Evolutionary conservation across 345 rosid genomes (phyloP).

Genomic region (Citrus trifoliata): DNA sequence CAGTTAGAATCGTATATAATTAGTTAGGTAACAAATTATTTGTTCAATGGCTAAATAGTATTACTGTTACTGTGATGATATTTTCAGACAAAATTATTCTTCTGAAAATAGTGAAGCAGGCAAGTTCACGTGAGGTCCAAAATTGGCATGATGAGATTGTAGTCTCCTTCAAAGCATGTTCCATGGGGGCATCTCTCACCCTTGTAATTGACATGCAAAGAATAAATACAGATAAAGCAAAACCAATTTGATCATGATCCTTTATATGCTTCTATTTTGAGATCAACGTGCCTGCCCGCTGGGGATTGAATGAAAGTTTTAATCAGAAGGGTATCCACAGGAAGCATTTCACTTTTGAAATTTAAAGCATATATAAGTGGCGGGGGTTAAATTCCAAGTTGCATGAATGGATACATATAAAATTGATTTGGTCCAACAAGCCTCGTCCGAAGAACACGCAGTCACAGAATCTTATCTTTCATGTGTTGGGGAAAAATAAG

Average conservation of each 20-base stretch:
- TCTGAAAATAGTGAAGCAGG: too few relatives aligned
- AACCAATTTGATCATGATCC: not conserved
- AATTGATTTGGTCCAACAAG: not conserved
- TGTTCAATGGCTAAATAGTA: too few relatives aligned
- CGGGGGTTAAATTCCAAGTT: too few relatives aligned
- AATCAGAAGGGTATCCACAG: not conserved
- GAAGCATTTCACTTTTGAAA: not conserved
- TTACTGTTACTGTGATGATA: too few relatives aligned
- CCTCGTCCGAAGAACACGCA: not conserved
- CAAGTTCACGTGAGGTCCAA: not conserved
- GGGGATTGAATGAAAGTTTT: not conserved
- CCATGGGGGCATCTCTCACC: not conserved
- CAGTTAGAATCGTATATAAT: not conserved
- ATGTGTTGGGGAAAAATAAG: too few relatives aligned
- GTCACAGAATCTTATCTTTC: not conserved
- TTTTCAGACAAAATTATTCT: too few relatives aligned
- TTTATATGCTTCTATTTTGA: too few relatives aligned
- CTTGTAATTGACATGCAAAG: not conserved
- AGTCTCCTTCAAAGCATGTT: not conserved
- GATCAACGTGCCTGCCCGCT: not conserved
- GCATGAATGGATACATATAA: not conserved
- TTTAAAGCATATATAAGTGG: not conserved
- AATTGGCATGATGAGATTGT: not conserved
- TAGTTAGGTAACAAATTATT: too few relatives aligned
- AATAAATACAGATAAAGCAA: not conserved